Percentiles rank a stretch among this genome's conserved stretches.
phyloP scores from a whole-genome alignment of 1,284 basidiomycete species.

The Cryptococcus amylolentus region DNA sequence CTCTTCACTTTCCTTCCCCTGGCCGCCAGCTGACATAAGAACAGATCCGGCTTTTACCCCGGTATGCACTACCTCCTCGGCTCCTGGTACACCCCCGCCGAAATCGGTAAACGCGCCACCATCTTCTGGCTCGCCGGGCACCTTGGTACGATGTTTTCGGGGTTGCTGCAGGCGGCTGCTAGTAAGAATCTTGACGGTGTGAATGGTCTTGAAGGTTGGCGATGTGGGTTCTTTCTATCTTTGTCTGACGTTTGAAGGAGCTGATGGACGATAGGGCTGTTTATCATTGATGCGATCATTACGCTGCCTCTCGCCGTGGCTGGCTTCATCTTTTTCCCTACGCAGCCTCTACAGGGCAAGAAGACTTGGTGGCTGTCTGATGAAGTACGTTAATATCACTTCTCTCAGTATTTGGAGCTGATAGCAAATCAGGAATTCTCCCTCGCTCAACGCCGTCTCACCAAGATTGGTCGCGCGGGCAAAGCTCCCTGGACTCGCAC shows the following conservation, averaged over 20 bases:
- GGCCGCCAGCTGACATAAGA: background rate
- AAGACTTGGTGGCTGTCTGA: conserved; percentile 25
- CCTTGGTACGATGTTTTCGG: conserved; percentile 37
- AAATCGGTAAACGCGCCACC: conserved; percentile 38
- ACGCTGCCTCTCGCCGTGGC: conserved; percentile 40
- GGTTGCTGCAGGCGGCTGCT: conserved; percentile 40
- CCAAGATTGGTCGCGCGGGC: conserved; percentile 19
- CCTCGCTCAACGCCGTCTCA: conserved; percentile 24
- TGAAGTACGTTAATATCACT: background rate
- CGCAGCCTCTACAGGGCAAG: conserved; percentile 28
- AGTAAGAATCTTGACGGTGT: conserved; percentile 36
- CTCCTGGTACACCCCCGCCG: conserved; percentile 38
- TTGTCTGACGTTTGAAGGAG: too few relatives aligned
- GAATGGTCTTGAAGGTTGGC: conserved; percentile 35
- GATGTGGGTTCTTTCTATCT: conserved; percentile 10
- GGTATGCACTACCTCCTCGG: conserved; percentile 37
- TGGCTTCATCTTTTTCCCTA: conserved; percentile 36
- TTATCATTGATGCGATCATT: conserved; percentile 41
- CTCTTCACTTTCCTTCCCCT: too few relatives aligned
- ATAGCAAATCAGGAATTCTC: background rate
- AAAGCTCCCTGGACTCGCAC: conserved; percentile 21
- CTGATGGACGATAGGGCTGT: conserved; percentile 20
- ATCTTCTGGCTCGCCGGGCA: conserved; percentile 38
- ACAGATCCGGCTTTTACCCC: conserved; percentile 37
- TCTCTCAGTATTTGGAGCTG: too few relatives aligned